Conservation (phyloP, 345 rosid genomes). For the Acer yangbiense region DNA sequence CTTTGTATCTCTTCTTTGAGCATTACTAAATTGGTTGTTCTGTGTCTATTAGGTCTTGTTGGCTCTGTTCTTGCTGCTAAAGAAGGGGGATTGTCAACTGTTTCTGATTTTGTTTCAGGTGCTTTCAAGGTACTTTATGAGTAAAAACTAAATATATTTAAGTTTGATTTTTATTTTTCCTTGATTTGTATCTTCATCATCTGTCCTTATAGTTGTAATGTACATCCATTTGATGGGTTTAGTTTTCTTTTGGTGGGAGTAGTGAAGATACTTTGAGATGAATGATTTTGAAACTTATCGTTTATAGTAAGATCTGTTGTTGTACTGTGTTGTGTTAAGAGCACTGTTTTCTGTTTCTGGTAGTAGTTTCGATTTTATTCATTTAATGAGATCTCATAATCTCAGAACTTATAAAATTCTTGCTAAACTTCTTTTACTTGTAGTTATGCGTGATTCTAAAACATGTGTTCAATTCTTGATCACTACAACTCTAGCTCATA, state of each 20-base stretch:
- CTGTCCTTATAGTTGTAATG: not conserved
- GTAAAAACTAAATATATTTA: not conserved
- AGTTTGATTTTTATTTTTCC: not conserved
- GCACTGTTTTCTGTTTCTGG: not conserved
- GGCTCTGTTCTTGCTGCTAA: conserved; percentile 87
- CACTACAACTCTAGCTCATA: not conserved
- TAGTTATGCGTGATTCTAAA: not conserved
- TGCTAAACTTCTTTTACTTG: not conserved
- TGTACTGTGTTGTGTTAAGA: too few species aligned
- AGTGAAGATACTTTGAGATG: not conserved
- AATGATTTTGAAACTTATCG: not conserved
- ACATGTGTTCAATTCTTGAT: not conserved
- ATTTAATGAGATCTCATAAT: not conserved
- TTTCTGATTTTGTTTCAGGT: conserved; percentile 64
- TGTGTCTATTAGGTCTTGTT: conserved; percentile 56
- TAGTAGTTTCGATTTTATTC: not conserved
- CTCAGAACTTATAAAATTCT: not conserved
- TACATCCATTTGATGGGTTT: not conserved
- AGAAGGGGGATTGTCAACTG: conserved; percentile 55
- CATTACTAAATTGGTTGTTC: conserved; percentile 6
- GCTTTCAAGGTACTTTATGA: conserved; percentile 65
- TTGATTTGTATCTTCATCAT: not conserved
- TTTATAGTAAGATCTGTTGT: not conserved
- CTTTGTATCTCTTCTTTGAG: not conserved
- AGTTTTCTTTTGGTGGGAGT: not conserved